Conservation (phyloP, 1,284 basidiomycete genomes). For the Hortiboletus rubellus region DNA sequence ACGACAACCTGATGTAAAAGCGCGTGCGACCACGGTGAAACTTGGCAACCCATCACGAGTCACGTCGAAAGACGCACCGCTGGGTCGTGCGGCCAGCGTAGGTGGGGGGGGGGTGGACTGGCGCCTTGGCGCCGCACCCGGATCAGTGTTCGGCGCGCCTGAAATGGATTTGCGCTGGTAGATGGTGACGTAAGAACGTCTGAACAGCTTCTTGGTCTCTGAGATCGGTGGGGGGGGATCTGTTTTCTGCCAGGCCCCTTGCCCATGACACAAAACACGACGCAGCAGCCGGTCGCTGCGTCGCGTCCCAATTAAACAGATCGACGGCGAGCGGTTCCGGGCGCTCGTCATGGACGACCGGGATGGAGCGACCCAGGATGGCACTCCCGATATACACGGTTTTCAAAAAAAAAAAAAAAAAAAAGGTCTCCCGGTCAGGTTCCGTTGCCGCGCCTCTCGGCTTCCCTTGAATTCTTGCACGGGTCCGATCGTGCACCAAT, state of each 20-base stretch:
- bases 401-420: not conserved
- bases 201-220: not conserved
- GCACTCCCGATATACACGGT: not conserved
- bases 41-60: slow-evolving; percentile 4
- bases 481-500: slow-evolving; percentile 5
- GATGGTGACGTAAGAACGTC: slow-evolving; percentile 4
- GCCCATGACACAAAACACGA: not conserved
- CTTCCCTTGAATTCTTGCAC: not conserved
- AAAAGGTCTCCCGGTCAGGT: not conserved
- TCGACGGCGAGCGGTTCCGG: not conserved
- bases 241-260: not conserved
- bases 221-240: not conserved
- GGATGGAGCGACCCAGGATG: not conserved
- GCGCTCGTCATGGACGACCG: too few species aligned
- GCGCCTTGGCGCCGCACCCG: slow-evolving; percentile 9
- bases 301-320: not conserved
- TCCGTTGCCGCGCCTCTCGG: slow-evolving; percentile 1
- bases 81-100: not conserved
- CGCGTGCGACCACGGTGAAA: slow-evolving; percentile 5
- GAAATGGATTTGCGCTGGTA: slow-evolving; percentile 1
- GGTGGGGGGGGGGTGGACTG: not conserved
- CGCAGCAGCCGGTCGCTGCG: slow-evolving; percentile 1
- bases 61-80: not conserved
- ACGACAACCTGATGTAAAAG: not conserved
- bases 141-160: slow-evolving; percentile 2